phyloP scores from a whole-genome alignment of 192 early-diverging fungal species.

The Coemansia sp. region DNA sequence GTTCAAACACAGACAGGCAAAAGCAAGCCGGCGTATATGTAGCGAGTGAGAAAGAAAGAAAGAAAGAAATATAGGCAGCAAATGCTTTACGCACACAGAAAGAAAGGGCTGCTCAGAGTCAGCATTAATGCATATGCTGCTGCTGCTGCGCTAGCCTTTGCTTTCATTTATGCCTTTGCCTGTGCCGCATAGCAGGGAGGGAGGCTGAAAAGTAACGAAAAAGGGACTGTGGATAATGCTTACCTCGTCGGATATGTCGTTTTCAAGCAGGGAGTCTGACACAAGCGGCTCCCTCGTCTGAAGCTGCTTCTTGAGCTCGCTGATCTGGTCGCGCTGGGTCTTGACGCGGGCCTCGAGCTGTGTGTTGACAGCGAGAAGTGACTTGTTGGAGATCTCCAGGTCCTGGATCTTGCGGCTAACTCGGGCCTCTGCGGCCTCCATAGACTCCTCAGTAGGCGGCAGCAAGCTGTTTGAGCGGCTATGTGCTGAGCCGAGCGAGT shows the following conservation, averaged over 20 bases:
- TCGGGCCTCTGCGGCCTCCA: slow-evolving; percentile 54
- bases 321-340: slow-evolving; percentile 46
- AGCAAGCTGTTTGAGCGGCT: slow-evolving; percentile 47
- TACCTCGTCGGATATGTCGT: slow-evolving; percentile 51
- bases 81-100: too few species aligned
- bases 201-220: neutral
- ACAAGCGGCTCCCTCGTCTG: slow-evolving; percentile 27
- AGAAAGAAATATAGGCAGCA: too few species aligned
- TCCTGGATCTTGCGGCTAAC: slow-evolving; percentile 56
- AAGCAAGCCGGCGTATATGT: too few species aligned
- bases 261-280: slow-evolving; percentile 26
- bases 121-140: neutral
- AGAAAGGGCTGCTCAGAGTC: too few species aligned
- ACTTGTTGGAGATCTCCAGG: slow-evolving; percentile 54
- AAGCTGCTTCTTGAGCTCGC: slow-evolving; percentile 48
- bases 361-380: slow-evolving; percentile 50
- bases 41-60: too few species aligned
- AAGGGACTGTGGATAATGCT: slow-evolving; percentile 15
- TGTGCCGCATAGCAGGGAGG: neutral
- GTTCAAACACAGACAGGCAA: too few species aligned
- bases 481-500: slow-evolving; percentile 32
- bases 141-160: neutral
- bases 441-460: slow-evolving; percentile 38
- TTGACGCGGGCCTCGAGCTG: slow-evolving; percentile 51
- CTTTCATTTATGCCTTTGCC: neutral